Evolutionary conservation across 2,329 filamentous ascomycete species (phyloP).

Genomic region (Colletotrichum tamarilloi): DNA sequence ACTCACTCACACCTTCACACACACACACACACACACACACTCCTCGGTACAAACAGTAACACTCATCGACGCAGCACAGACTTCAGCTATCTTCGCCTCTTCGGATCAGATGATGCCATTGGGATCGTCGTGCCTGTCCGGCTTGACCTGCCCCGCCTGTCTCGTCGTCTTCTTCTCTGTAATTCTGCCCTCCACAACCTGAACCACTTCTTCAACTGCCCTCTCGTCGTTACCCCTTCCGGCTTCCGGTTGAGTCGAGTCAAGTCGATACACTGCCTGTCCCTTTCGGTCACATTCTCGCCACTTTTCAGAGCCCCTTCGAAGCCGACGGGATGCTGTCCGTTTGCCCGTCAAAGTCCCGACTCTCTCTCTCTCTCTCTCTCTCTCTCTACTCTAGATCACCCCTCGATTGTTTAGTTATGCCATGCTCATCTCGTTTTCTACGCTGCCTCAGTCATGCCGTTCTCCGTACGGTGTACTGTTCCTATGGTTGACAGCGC

Average conservation of each 20-base stretch:
- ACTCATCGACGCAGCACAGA: constrained; percentile 8
- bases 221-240: constrained; percentile 12
- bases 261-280: not conserved
- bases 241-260: not conserved
- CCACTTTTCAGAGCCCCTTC: not conserved
- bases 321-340: not conserved
- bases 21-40: not conserved
- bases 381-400: not conserved
- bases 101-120: constrained; percentile 20
- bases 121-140: constrained; percentile 11
- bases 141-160: not conserved
- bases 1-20: not conserved
- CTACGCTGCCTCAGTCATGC: not conserved
- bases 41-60: not conserved
- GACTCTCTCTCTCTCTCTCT: not conserved
- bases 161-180: not conserved
- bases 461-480: constrained; percentile 1
- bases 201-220: not conserved
- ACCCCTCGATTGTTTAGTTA: not conserved
- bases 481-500: not conserved
- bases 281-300: not conserved
- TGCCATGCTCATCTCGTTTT: constrained; percentile 7
- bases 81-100: constrained; percentile 16
- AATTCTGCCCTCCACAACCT: not conserved
- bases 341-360: not conserved